Percentiles rank a stretch among this genome's conserved stretches.
These are phyloP conservation scores for Mucuna pruriens DNA, from an alignment of 306 rosid genomes.

Conservation along the genomic window DNA sequence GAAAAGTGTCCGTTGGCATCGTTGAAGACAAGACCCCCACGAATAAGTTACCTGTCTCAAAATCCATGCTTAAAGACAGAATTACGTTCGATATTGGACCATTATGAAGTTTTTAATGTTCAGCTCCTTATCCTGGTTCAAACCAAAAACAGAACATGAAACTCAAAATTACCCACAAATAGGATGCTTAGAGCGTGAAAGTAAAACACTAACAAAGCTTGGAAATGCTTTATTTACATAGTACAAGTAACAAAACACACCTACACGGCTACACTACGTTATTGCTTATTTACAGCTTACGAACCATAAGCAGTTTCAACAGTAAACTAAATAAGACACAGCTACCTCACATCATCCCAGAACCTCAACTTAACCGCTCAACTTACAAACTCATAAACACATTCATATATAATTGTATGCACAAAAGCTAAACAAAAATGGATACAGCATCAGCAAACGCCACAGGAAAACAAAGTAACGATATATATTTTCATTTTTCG, in stretches of 20 bases:
- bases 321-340: background rate
- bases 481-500: background rate
- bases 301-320: background rate
- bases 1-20: background rate
- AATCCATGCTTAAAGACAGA: background rate
- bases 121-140: background rate
- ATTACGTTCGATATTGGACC: background rate
- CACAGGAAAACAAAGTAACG: background rate
- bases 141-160: background rate
- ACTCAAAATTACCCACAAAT: background rate
- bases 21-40: background rate
- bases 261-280: background rate
- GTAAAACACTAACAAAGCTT: background rate
- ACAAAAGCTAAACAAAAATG: slow-evolving; percentile 29
- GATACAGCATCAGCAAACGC: background rate
- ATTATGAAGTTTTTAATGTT: background rate
- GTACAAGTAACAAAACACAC: background rate
- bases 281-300: slow-evolving; percentile 23
- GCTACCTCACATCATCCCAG: background rate
- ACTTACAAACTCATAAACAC: background rate
- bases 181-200: background rate
- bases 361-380: background rate
- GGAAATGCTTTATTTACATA: background rate
- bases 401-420: background rate
- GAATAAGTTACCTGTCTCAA: background rate